Base-by-base conservation (phyloP, 129 eudicot species). In the Flaveria brownii region DNA sequence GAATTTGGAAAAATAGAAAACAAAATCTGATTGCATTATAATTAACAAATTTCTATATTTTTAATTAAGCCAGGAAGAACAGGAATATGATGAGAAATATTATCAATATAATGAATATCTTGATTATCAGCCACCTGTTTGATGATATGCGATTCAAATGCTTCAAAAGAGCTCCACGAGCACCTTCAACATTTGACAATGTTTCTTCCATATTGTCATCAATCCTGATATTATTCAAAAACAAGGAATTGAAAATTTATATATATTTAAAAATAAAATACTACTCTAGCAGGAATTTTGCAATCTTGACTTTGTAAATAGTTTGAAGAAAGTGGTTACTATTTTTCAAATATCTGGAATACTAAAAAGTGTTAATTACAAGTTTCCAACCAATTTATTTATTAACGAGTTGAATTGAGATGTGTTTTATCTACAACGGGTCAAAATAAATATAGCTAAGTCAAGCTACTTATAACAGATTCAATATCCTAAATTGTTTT, bases 161-260 rank as follows among this genome's bases (percentile, higher is more conserved):
- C 71, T 84, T 90, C 82, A 93, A 71, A 77, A 93, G 78, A 75
- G 91, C 87, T 49, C 86, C 78, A 23, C 82, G 88, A 60, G 95
- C 98, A 76, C 98, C 92, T 75, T 92, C 98, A 36, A 92, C 96
- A 81, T 92, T 82, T 25, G 90, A 71, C 73, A 90, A 76, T n/a
- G 95, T 73, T 55, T 92, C 96, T 9, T 90, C 98, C 98, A 93
- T 90, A 85, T 88, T 88, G 66, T 93, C 98, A 74, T 93, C 96
- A 67, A 93, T 93, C 90, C 98, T 93, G 84, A 81, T 36, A 36
- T 36, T 36, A 36, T 36, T 36, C 41, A 36, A 36, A 36, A 36
- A 36, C 41, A 36, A 36, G 41, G 41, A 36, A 5, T 56, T 52
- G 22, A 68, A 52, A 47, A 43, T 10, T 64, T 16, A 9, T 36